Percentiles rank a stretch among this genome's conserved stretches.
Conservation (phyloP, 2,329 filamentous ascomycete genomes). For the Fusarium globosum region DNA sequence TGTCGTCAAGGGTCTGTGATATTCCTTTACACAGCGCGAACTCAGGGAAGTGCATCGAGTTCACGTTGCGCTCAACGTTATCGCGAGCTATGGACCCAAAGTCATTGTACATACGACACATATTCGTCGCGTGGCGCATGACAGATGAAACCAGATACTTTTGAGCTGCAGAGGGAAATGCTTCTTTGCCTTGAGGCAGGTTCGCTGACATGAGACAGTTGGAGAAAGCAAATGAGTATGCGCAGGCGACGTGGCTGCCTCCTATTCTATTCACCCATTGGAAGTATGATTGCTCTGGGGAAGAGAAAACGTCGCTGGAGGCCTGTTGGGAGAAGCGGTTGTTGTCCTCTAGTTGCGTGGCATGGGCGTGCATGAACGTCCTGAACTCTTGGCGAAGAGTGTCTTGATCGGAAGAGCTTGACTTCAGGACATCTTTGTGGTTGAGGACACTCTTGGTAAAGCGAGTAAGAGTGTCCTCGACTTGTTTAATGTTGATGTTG, state of each 20-base stretch:
- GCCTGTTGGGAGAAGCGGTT: not conserved
- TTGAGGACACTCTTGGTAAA: not conserved
- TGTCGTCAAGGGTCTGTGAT: accelerated
- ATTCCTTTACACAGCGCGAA: accelerated
- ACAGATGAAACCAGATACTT: not conserved
- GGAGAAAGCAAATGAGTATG: not conserved
- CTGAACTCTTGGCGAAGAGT: not conserved
- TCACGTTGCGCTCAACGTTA: not conserved
- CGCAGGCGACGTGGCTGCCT: not conserved
- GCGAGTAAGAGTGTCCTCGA: not conserved
- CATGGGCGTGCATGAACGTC: not conserved
- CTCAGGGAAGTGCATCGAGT: not conserved
- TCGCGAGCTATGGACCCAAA: not conserved
- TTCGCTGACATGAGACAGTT: not conserved
- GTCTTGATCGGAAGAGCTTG: not conserved
- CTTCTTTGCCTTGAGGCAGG: not conserved
- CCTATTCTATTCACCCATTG: not conserved
- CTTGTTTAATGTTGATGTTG: too few relatives aligned
- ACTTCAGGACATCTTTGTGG: not conserved
- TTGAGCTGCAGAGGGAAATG: not conserved
- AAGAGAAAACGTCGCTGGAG: not conserved
- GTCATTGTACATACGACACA: constrained; percentile 12
- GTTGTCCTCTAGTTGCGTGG: not conserved
- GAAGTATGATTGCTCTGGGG: not conserved
- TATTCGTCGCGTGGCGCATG: not conserved